phyloP scores from a whole-genome alignment of 768 basidiomycete species.

The Termitomyces sp. region DNA sequence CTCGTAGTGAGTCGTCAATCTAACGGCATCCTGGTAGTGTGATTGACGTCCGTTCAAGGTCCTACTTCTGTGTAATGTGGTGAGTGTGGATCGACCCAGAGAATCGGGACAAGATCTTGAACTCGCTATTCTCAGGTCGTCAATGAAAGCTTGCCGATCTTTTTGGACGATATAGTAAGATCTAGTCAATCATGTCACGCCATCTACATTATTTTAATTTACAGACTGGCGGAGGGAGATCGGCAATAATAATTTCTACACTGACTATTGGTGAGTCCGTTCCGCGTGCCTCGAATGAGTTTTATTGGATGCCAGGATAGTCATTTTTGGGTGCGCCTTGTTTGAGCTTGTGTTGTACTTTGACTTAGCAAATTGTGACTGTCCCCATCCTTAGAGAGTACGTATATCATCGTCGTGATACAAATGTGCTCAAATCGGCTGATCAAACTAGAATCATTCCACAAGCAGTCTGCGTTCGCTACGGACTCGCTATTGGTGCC shows the following conservation, averaged over 20 bases:
- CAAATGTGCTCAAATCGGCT: not conserved
- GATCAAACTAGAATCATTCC: conserved; percentile 48
- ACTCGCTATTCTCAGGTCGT: conserved; percentile 46
- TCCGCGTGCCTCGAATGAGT: not conserved
- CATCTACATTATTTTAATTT: not conserved
- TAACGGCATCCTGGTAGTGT: not conserved
- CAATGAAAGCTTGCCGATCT: conserved; percentile 82
- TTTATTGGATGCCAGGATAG: conserved; percentile 28
- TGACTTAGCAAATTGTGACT: not conserved
- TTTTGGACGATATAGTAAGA: conserved; percentile 69
- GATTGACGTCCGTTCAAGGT: conserved; percentile 42
- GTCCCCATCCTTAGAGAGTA: conserved; percentile 55
- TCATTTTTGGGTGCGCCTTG: conserved; percentile 72
- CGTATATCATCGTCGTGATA: conserved; percentile 25
- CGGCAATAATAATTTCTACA: conserved; percentile 74
- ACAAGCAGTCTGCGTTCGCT: conserved; percentile 71
- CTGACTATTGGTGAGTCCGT: conserved; percentile 55
- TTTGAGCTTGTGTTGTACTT: not conserved
- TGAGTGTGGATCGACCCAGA: conserved; percentile 30
- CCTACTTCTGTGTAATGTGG: conserved; percentile 84
- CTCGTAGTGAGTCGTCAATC: conserved; percentile 60
- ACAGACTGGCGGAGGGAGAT: conserved; percentile 59
- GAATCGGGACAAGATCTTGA: not conserved
- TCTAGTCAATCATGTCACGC: not conserved
- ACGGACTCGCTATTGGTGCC: conserved; percentile 80